These are phyloP conservation scores for Neonectria magnoliae DNA, from an alignment of 2,329 filamentous ascomycete species.

Conservation along the genomic window DNA sequence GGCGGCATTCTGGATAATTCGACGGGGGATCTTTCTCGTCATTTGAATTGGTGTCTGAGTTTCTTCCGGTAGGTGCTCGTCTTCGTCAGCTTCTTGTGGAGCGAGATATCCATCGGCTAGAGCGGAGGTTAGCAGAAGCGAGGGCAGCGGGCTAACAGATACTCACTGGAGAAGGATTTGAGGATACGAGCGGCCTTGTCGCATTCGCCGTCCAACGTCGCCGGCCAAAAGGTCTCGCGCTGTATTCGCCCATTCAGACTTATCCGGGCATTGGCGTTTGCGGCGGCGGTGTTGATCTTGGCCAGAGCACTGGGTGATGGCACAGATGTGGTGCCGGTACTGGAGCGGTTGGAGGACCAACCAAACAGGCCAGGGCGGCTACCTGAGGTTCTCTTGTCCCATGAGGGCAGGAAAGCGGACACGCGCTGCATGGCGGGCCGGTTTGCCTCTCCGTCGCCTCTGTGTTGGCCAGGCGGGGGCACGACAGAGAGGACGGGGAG, in stretches of 20 bases:
- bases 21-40: slow-evolving; percentile 83
- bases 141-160: slow-evolving; percentile 2
- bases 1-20: slow-evolving; percentile 88
- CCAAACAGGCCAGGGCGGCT: slow-evolving; percentile 51
- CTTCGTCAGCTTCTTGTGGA: slow-evolving; percentile 51
- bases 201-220: slow-evolving; percentile 85
- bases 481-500: slow-evolving; percentile 45
- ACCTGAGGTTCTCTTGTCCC: slow-evolving; percentile 55
- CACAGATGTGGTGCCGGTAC: slow-evolving; percentile 32
- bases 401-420: slow-evolving; percentile 56
- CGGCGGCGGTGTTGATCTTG: slow-evolving; percentile 49
- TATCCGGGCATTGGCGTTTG: slow-evolving; percentile 40
- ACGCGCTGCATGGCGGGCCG: slow-evolving; percentile 55
- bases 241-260: slow-evolving; percentile 43
- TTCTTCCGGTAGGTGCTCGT: slow-evolving; percentile 43
- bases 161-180: slow-evolving; percentile 85
- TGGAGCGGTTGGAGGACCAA: slow-evolving; percentile 62
- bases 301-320: slow-evolving; percentile 38
- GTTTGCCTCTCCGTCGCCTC: slow-evolving; percentile 49
- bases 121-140: slow-evolving; percentile 31
- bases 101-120: slow-evolving; percentile 67
- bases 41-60: slow-evolving; percentile 65
- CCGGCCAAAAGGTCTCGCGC: slow-evolving; percentile 83
- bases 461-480: slow-evolving; percentile 45
- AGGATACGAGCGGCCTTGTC: slow-evolving; percentile 92